Base-by-base conservation (phyloP, 768 basidiomycete species). In the Dentipellis sp. region DNA sequence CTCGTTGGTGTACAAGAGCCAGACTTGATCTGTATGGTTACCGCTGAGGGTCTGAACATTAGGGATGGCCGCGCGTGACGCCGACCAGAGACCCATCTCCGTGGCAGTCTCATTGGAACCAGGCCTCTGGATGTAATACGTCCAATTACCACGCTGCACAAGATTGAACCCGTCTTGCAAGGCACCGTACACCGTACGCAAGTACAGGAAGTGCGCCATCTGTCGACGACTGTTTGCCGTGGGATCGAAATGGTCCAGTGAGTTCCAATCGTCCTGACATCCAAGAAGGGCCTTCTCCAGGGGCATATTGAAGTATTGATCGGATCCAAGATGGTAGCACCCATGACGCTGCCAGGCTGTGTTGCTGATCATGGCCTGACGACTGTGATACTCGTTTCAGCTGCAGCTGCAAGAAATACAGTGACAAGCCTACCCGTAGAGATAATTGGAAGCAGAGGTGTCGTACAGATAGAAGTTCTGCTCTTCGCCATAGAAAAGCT, bases 251-350 rank as follows among this genome's bases (percentile, higher is more conserved):
- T 97, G 94, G 64, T 97, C 94, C 35, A 94, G 81, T 2, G 88
- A 81, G 68, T 95, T 94, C 91, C 89, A 94, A 62, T 89, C 84
- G 65, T 95, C 91, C 48, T 86, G 64, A 67, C 94, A 97, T 48
- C 92, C 94, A 16, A 92, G 73, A 35, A 92, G 67, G 2, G 88
- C 72, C 63, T 82, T 83, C 54, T 88, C 86, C 61, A 94, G 75
- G 1, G 88, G 88, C 81, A 94, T 89, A 71, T 95, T 93, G 78
- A 88, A 97, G 72, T 94, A 97, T 66, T 95, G 94, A 58, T 80
- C 77, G 8, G 94, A 95, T 10, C 94, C 94, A 36, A 95, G 81
- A 47, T 75, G 77, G 68, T 97, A 97, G 69, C 94, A 97, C 5
- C 93, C 93, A 66, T 97, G 94, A 36, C 88, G 82, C 66, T 92